phyloP scores from a whole-genome alignment of 768 basidiomycete genomes.

The Kwoniella sp. region DNA sequence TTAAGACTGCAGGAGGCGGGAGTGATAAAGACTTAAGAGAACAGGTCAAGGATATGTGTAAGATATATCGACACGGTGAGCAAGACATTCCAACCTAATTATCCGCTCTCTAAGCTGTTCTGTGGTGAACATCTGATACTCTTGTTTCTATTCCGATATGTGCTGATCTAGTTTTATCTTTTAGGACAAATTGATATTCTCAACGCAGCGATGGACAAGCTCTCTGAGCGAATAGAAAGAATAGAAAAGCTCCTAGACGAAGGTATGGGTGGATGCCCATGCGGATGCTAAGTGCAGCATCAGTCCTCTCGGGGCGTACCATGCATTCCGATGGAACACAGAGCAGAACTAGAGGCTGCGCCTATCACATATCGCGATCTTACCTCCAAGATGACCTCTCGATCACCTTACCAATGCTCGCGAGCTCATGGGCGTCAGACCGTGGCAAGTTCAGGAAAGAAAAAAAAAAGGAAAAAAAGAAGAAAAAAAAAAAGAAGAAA shows the following conservation, averaged over 20 bases:
- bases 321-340: background rate
- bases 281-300: slow-evolving; percentile 23
- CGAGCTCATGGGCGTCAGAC: too few relatives aligned
- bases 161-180: background rate
- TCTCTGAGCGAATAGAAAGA: slow-evolving; percentile 40
- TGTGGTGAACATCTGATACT: too few relatives aligned
- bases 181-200: slow-evolving; percentile 48
- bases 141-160: background rate
- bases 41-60: slow-evolving; percentile 68
- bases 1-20: background rate
- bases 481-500: too few relatives aligned
- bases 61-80: slow-evolving; percentile 69
- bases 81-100: slow-evolving; percentile 1
- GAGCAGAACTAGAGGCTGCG: too few relatives aligned
- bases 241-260: slow-evolving; percentile 44
- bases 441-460: too few relatives aligned
- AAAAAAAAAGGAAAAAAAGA: too few relatives aligned
- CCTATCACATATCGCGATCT: too few relatives aligned
- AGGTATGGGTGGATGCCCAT: slow-evolving; percentile 44
- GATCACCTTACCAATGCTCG: too few relatives aligned
- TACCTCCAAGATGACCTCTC: too few relatives aligned
- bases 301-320: background rate
- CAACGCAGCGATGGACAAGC: slow-evolving; percentile 31
- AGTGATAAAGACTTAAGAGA: slow-evolving; percentile 59
- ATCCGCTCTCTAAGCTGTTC: too few relatives aligned